Conservation (phyloP, 2,329 filamentous ascomycete genomes). For the Furcasterigmium furcatum region DNA sequence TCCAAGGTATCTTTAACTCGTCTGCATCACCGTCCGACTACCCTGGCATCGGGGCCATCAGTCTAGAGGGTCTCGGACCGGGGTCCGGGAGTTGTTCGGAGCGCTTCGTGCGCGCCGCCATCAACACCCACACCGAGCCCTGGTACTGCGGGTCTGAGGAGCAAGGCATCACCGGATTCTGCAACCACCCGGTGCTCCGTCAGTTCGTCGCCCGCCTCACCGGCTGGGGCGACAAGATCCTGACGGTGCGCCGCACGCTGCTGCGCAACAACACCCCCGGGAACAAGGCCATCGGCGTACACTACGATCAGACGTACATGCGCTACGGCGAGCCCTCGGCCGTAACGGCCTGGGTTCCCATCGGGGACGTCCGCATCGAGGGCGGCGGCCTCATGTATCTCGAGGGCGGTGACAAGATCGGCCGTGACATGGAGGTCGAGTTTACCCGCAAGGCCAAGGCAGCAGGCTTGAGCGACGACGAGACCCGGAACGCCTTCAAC, state of each 20-base stretch:
- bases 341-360: constrained; percentile 55
- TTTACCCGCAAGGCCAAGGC: constrained; percentile 45
- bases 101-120: constrained; percentile 32
- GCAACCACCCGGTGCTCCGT: constrained; percentile 45
- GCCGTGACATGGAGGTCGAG: constrained; percentile 39
- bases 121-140: constrained; percentile 47
- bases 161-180: constrained; percentile 29
- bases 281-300: constrained; percentile 55
- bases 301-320: constrained; percentile 59
- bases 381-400: constrained; percentile 59
- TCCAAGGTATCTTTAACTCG: constrained; percentile 47
- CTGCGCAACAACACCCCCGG: constrained; percentile 54
- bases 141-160: constrained; percentile 39
- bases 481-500: constrained; percentile 50
- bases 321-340: constrained; percentile 50
- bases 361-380: constrained; percentile 48
- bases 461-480: constrained; percentile 46
- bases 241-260: constrained; percentile 37
- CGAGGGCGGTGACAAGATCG: constrained; percentile 34
- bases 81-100: constrained; percentile 34
- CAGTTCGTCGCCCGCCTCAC: constrained; percentile 48
- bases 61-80: constrained; percentile 39
- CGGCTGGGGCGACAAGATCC: constrained; percentile 48
- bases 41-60: constrained; percentile 44
- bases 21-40: constrained; percentile 12